These are phyloP conservation scores for Avena atlantica DNA, from an alignment of 176 grass and related monocot species.

Conservation along the genomic window DNA sequence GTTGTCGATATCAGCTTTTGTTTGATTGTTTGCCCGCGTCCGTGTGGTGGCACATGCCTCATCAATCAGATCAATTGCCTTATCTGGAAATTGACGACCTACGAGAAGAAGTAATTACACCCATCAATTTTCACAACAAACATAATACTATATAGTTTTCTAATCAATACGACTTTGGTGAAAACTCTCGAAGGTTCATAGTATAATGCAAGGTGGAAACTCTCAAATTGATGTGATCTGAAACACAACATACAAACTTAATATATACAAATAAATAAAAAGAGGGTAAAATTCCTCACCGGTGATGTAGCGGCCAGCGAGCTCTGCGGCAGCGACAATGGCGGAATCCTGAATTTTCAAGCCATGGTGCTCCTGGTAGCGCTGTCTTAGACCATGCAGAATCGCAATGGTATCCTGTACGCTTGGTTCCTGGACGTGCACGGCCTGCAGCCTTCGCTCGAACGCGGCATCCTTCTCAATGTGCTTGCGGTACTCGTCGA, in stretches of 20 bases:
- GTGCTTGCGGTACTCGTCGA: conserved; percentile 40
- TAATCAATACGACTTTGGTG: background rate
- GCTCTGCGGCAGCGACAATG: conserved; percentile 20
- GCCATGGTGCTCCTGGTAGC: conserved; percentile 34
- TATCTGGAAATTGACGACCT: conserved; percentile 46
- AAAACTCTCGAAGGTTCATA: background rate
- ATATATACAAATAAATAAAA: too few species aligned
- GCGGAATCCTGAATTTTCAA: background rate
- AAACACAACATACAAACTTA: too few species aligned
- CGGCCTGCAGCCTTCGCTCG: conserved; percentile 37
- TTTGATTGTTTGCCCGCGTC: background rate
- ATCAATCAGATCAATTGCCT: conserved; percentile 51
- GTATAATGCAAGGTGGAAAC: too few species aligned
- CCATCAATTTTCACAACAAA: background rate
- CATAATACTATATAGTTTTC: background rate
- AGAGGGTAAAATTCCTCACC: conserved; percentile 4
- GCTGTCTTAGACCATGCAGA: background rate
- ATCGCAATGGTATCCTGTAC: background rate
- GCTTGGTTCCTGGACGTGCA: conserved; percentile 27
- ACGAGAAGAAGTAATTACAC: background rate
- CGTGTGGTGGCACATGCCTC: conserved; percentile 29
- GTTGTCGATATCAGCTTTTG: background rate
- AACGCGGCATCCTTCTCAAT: conserved; percentile 41
- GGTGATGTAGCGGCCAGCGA: conserved; percentile 31
- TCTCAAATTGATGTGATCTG: too few species aligned